Base-by-base conservation (phyloP, 805 yeast genomes). In the Novakomyces olei region DNA sequence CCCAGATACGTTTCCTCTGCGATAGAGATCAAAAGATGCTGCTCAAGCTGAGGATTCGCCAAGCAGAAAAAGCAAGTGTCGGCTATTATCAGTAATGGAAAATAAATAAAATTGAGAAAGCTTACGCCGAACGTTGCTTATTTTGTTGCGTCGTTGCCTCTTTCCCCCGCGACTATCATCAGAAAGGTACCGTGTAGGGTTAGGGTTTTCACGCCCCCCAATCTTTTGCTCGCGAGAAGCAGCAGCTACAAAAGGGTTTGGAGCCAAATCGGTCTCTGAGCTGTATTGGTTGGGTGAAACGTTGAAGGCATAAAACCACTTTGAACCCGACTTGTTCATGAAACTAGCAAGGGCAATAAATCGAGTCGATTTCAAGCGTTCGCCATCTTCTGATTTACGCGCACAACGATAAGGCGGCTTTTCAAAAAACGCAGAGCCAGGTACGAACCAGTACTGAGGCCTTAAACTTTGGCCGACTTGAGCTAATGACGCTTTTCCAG, bases 1-100 rank as follows among this genome's bases (percentile, higher is more conserved):
- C 32, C 32, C 32, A 29, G 19, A 47, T 80, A 81, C 0, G 69
- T 53, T 29, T 58, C 55, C 8, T 63, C 61, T 0, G 78, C 85
- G 33, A 83, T 73, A 0, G 88, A 66, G 1, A 80, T 61, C 8
- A 81, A 67, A 74, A 83, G 69, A 48, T 80, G 91, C 2, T 76
- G 59, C 40, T 74, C 83, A 5, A 76, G 61, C 9, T 70, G 63
- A 0, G 92, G 76, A 44, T 78, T 79, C 1, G 85, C 67, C 14
- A 81, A 60, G 47, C 94, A 81, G 45, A 81, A 78, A 51, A 77
- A 81, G 46, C 95, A 81, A 7, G 36, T 18, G 12, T 43, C 41
- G 12, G 32, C 32, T 29, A 15, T n/a, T n/a, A n/a, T n/a, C n/a
- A n/a, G 20, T 9, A 29, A 29, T 14, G n/a, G n/a, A 29, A 17